Base-by-base conservation (phyloP, 805 yeast genomes). In the Debaryomyces tyrocola region DNA sequence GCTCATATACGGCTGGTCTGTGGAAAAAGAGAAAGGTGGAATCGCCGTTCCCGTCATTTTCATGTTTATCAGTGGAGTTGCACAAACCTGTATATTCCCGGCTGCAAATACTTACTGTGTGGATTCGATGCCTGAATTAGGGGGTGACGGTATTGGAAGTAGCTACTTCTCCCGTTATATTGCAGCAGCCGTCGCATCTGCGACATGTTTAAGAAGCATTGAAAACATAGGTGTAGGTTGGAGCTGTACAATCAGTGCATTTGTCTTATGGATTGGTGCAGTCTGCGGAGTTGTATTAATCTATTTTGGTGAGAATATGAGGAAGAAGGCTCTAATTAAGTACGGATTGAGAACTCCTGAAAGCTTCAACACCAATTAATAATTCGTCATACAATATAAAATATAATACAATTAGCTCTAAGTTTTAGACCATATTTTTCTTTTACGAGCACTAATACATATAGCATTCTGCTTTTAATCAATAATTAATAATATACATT, bases 21-120 rank as follows among this genome's bases (percentile, higher is more conserved):
- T 79, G 12, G 73, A 78, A 44, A 64, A 71, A 46, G 63, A 70
- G 42, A 70, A 69, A 44, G 85, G 84, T 15, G 84, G 85, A 1
- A 73, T 75, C 69, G 78, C 81, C 0, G 61, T 81, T 2, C 84
- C 85, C 0, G 69, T 80, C 6, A 64, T 80, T 1, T 63, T 70
- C 47, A 62, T 80, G 72, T 79, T 79, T 49, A 20, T 72, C 17
- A 65, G 69, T 40, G 85, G 82, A 0, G 46, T 78, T 39, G 77
- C 77, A 0, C 85, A 81, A 55, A 77, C 83, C 0, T 62, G 74
- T 20, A 58, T 72, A 8, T 81, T 78, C 53, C 83, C 85, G 1
- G 70, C 78, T 14, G 55, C 77, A 34, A 81, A 81, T 52, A 74
- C 84, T 2, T 81, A 81, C 55, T 79, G 84, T 61, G 79, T 80